Conservation (phyloP, 202 grass and related monocot species). For the Schoenoplectus tabernaemontani region DNA sequence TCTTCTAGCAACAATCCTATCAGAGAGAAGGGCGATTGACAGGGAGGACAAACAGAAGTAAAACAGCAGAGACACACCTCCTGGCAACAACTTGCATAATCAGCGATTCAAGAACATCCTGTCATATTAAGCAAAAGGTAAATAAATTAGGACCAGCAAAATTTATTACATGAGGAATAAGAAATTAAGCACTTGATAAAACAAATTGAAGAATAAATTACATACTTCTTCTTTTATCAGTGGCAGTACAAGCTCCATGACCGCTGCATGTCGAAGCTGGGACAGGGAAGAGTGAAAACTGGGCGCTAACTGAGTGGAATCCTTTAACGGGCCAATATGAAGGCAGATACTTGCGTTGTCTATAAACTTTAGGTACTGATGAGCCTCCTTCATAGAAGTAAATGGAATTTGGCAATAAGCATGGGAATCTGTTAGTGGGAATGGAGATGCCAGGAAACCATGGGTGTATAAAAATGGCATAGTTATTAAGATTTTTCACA, state of each 20-base stretch:
- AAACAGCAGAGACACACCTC: background rate
- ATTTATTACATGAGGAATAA: background rate
- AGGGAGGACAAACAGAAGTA: background rate
- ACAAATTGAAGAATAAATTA: background rate
- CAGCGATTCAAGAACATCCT: background rate
- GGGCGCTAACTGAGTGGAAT: no score
- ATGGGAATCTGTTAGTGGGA: background rate
- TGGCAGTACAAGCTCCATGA: background rate
- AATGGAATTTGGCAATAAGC: background rate
- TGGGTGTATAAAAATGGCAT: background rate
- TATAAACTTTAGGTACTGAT: background rate
- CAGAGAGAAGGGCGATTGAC: background rate
- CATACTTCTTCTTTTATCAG: background rate
- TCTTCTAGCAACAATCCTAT: background rate
- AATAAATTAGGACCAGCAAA: background rate
- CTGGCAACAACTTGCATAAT: background rate
- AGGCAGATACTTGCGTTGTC: background rate
- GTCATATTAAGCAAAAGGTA: background rate
- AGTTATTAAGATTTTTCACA: background rate
- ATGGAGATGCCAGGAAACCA: background rate
- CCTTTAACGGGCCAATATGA: background rate
- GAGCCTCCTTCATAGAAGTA: background rate
- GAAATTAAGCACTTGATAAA: background rate
- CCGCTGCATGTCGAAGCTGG: background rate
- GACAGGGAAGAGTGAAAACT: background rate